Base-by-base conservation (phyloP, 2,329 filamentous ascomycete species). In the Trichophaea hybrida region DNA sequence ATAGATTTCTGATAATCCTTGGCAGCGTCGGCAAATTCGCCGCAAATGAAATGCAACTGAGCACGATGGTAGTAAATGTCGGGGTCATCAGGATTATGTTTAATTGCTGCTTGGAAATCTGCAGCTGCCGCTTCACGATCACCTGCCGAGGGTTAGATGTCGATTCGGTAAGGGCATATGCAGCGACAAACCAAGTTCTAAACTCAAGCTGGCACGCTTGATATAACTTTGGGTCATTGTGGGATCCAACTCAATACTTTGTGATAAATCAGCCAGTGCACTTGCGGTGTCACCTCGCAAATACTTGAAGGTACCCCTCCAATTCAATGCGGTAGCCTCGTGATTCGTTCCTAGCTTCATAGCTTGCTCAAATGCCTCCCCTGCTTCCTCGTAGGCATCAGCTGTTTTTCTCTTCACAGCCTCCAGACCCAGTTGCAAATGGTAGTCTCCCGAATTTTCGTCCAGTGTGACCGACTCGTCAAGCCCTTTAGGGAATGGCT, bases 1-100 rank as follows among this genome's bases (percentile, higher is more conserved):
- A 98, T 98, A 2, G 93, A 97, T 76, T 94, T 96, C 73, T 98
- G 93, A 76, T 98, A 98, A 75, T 98, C 93, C 76, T 94, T 95
- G 61, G 93, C 90, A 4, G 93, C 93, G 67, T 94, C 88, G 59
- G 85, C 82, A 68, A 94, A 94, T 72, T 97, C 91, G 59, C 85
- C 84, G 69, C 95, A 88, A 74, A 98, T 97, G 76, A 98, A 98
- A 76, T 96, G 90, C 24, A 97, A 82, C 74, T 98, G 93, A 12
- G 93, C 93, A 64, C 93, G 90, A 78, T 98, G 93, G 77, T 98
- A 98, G 80, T 90, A 98, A 72, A 98, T 94, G 70, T 98, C 93
- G 5, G 93, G 91, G 70, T 98, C 93, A 58, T 86, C 80, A 68
- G 82, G 79, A 75, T 96, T 90, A 73, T 95, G 86, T 68, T 81